Evolutionary conservation across 306 rosid species (phyloP), one percentile per base, ranked within the genome.

Genomic region (Dicorynia guianensis): DNA sequence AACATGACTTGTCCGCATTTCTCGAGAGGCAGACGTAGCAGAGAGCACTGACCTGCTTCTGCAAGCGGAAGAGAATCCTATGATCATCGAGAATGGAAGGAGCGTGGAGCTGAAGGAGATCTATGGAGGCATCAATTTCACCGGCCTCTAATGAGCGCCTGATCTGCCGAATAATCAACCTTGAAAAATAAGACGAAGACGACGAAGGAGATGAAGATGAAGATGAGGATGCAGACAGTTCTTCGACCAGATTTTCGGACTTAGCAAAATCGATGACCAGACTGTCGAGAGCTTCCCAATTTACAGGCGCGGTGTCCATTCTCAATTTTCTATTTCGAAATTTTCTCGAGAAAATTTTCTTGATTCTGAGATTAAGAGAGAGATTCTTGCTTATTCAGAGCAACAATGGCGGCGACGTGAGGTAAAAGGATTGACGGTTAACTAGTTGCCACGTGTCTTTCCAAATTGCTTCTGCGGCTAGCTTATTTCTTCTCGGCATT

Each of bases 271-370:
- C 98, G 85, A 92, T 85, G 1, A 96, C 69, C 8, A 96, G 84
- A 38, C 91, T 66, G 74, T 96, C 99, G 3, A 96, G 97, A 9
- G 98, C 82, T 82, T 96, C 98, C 99, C 99, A 96, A 77, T 90
- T 96, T 62, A 96, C 88, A 7, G 93, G 89, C 81, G 89, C 71
- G 11, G 97, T 82, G 5, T 96, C 97, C 99, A 93, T 93, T 53
- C 59, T 36, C 30, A 25, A 2, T 25, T 25, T 25, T 55, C 19
- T 30, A 5, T 11, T 18, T 20, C 59, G 15, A 76, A 47, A 12
- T 11, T 59, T 87, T 39, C 74, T 58, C 48, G 65, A 60, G 67
- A 79, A 79, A 82, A 47, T 63, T 43, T 63, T 43, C 11, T 9
- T n/a, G 50, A 43, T 13, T 19, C 46, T 9, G 65, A 63, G 40